Conservation (phyloP, 2,329 filamentous ascomycete species). For the Lasiodiplodia theobromae region DNA sequence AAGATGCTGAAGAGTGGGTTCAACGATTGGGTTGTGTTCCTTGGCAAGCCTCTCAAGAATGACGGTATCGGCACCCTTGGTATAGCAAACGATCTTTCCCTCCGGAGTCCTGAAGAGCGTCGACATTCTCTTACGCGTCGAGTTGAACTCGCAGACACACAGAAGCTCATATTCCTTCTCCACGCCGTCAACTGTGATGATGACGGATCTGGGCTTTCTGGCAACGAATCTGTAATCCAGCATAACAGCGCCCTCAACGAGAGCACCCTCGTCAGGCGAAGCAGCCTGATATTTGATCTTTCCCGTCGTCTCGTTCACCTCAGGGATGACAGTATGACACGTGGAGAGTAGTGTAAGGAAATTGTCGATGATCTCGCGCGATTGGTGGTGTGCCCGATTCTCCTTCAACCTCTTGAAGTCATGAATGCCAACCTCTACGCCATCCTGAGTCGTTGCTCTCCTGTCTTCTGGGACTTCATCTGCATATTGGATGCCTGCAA, state of each 20-base stretch:
- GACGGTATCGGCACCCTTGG: slow-evolving; percentile 96
- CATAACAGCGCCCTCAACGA: slow-evolving; percentile 86
- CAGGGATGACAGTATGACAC: slow-evolving; percentile 97
- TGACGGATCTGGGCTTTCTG: slow-evolving; percentile 86
- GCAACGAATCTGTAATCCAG: slow-evolving; percentile 92
- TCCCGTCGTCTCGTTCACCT: slow-evolving; percentile 74
- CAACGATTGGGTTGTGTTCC: slow-evolving; percentile 80
- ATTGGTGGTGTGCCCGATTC: slow-evolving; percentile 70
- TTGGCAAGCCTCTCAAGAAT: slow-evolving; percentile 88
- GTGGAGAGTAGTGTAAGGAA: slow-evolving; percentile 87
- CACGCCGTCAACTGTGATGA: slow-evolving; percentile 76
- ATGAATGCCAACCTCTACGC: slow-evolving; percentile 78
- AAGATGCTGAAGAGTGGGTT: slow-evolving; percentile 90
- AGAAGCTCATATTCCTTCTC: slow-evolving; percentile 86
- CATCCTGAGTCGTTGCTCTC: slow-evolving; percentile 78
- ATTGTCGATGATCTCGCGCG: slow-evolving; percentile 73
- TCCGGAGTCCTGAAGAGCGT: slow-evolving; percentile 96
- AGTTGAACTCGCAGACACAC: slow-evolving; percentile 99
- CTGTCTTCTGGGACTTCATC: slow-evolving; percentile 92
- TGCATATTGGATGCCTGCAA: slow-evolving; percentile 91
- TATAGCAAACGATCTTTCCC: slow-evolving; percentile 91
- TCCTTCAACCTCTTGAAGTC: slow-evolving; percentile 79
- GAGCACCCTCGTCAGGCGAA: slow-evolving; percentile 94
- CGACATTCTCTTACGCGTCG: slow-evolving; percentile 96
- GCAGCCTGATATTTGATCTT: slow-evolving; percentile 97